Evolutionary conservation across 2,329 filamentous ascomycete species (phyloP).

Genomic region (Bipolaris sorokiniana): DNA sequence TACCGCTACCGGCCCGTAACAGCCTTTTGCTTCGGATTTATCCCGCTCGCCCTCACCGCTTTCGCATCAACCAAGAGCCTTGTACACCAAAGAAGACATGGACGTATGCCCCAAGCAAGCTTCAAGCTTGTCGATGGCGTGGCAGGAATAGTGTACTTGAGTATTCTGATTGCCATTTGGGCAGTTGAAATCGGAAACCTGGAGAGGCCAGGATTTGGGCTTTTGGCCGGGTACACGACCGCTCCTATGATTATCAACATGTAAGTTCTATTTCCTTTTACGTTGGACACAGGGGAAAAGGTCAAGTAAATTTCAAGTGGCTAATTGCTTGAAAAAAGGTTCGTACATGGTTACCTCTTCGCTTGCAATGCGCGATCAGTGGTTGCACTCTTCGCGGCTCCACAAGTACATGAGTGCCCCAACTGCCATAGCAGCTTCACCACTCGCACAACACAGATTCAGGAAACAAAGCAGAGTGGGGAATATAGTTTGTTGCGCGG

Average conservation of each 20-base stretch:
- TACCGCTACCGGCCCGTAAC: constrained; percentile 1
- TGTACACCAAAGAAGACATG: constrained; percentile 7
- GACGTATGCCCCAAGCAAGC: constrained; percentile 1
- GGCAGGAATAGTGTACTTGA: constrained; percentile 12
- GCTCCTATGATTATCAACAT: constrained; percentile 31
- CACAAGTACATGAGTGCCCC: constrained; percentile 21
- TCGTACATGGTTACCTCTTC: constrained; percentile 20
- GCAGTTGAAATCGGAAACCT: constrained; percentile 11
- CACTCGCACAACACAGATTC: not conserved
- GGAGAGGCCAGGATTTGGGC: constrained; percentile 6
- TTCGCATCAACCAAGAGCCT: constrained; percentile 12
- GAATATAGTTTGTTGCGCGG: constrained; percentile 26
- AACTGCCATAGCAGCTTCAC: constrained; percentile 23
- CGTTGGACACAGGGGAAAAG: not conserved
- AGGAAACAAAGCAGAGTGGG: constrained; percentile 7
- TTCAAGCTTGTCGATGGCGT: constrained; percentile 15
- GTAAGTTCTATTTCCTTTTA: constrained; percentile 10
- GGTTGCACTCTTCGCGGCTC: not conserved
- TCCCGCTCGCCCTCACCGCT: constrained; percentile 21
- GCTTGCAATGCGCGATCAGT: constrained; percentile 9
- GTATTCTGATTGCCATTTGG: constrained; percentile 23
- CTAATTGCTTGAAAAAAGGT: constrained; percentile 10
- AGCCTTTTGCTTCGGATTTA: constrained; percentile 23
- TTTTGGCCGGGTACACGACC: constrained; percentile 25
- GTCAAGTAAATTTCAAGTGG: not conserved